These are phyloP conservation scores for Epichloe coenophiala DNA, from an alignment of 2,329 filamentous ascomycete species.

Conservation along the genomic window DNA sequence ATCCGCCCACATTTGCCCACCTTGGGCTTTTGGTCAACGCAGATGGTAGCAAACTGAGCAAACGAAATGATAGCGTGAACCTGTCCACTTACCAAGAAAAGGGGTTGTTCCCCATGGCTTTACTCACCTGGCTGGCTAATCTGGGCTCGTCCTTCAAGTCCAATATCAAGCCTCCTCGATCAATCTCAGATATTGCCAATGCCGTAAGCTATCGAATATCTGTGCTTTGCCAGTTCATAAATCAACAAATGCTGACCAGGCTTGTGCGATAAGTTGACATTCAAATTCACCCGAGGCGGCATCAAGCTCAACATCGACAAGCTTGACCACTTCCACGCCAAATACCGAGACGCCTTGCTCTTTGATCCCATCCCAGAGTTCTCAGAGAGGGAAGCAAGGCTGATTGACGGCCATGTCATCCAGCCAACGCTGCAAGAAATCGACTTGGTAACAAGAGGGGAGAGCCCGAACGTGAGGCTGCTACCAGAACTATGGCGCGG, in stretches of 20 bases:
- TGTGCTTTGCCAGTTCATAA: too few species aligned
- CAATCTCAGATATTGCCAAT: conserved; percentile 54
- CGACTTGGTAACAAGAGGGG: conserved; percentile 10
- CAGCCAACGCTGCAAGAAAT: conserved; percentile 13
- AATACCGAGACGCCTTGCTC: conserved; percentile 35
- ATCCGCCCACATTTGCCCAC: conserved; percentile 63
- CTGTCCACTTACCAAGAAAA: conserved; percentile 36
- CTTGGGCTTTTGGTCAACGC: conserved; percentile 60
- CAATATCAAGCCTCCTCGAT: conserved; percentile 20
- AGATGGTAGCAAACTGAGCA: conserved; percentile 69
- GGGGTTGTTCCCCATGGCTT: conserved; percentile 32
- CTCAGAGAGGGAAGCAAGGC: conserved; percentile 10
- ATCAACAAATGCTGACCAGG: conserved; percentile 12
- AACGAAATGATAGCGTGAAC: conserved; percentile 50
- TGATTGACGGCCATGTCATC: conserved; percentile 13
- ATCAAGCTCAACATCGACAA: conserved; percentile 73
- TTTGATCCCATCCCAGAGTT: conserved; percentile 11
- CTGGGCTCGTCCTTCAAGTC: conserved; percentile 31
- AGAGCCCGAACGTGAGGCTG: background rate
- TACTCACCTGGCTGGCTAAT: conserved; percentile 72
- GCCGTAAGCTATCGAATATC: conserved; percentile 35
- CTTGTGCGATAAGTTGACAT: conserved; percentile 48
- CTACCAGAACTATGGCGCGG: conserved; percentile 11
- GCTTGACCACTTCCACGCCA: conserved; percentile 63
- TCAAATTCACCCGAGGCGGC: conserved; percentile 86